Evolutionary conservation across 2,329 filamentous ascomycete genomes (phyloP).

Genomic region (Lachnellula arida): DNA sequence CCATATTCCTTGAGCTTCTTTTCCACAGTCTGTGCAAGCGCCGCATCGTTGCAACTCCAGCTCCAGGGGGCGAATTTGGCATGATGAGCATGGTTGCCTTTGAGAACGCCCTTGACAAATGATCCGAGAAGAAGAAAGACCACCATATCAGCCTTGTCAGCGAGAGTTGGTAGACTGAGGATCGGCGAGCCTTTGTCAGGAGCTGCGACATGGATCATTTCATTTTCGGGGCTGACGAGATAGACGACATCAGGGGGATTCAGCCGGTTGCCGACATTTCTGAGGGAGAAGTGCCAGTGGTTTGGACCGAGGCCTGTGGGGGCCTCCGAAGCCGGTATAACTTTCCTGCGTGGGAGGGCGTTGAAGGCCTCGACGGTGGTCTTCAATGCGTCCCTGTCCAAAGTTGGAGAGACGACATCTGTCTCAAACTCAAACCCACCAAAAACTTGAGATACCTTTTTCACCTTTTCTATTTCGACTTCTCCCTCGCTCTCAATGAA

Average conservation of each 20-base stretch:
- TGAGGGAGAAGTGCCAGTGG: neutral
- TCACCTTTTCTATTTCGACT: neutral
- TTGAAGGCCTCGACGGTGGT: neutral
- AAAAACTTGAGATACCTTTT: neutral
- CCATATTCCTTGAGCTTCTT: neutral
- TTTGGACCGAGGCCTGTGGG: neutral
- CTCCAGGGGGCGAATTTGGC: slow-evolving; percentile 2
- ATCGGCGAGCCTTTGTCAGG: neutral
- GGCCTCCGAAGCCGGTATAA: too few relatives aligned
- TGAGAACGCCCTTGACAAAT: neutral
- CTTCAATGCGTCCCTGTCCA: neutral
- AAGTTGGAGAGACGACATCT: neutral
- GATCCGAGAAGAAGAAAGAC: neutral
- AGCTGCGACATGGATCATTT: neutral
- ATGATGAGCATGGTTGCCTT: neutral
- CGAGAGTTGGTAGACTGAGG: neutral
- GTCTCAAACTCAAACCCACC: neutral
- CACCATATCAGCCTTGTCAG: neutral
- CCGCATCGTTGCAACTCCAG: neutral
- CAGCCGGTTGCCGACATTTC: neutral
- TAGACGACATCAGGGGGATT: neutral
- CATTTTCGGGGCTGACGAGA: neutral
- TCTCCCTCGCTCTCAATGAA: neutral
- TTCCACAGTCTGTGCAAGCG: neutral
- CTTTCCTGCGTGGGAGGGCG: neutral